Conservation (phyloP, 2,329 filamentous ascomycete genomes). For the Xylariales sp. region DNA sequence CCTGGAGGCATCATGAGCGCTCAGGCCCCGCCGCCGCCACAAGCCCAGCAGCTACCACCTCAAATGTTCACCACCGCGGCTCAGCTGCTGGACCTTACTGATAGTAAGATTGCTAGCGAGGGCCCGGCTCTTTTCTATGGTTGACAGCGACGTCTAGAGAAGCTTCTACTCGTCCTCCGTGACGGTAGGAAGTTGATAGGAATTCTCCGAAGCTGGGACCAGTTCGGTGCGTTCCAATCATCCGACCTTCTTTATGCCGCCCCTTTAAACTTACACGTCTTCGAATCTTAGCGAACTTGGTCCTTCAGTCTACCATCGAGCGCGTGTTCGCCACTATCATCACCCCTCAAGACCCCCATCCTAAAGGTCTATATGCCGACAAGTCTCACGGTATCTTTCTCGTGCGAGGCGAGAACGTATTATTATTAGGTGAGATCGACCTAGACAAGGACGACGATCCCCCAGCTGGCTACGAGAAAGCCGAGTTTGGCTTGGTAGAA, state of each 20-base stretch:
- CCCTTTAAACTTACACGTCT: conserved; percentile 12
- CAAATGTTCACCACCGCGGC: conserved; percentile 99
- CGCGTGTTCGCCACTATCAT: conserved; percentile 73
- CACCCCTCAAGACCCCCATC: conserved; percentile 49
- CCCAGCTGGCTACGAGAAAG: conserved; percentile 73
- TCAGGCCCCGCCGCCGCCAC: conserved; percentile 51
- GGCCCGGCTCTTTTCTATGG: conserved; percentile 24
- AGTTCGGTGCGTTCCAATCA: conserved; percentile 78
- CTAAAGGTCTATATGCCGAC: conserved; percentile 79
- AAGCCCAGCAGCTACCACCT: conserved; percentile 76
- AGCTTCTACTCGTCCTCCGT: conserved; percentile 89
- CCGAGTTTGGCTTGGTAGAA: conserved; percentile 75
- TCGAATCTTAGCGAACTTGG: conserved; percentile 79
- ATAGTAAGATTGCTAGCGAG: conserved; percentile 74
- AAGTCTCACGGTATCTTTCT: conserved; percentile 88
- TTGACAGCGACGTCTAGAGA: conserved; percentile 71
- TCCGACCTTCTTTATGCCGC: neutral
- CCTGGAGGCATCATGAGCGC: conserved; percentile 35
- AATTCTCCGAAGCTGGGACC: conserved; percentile 94
- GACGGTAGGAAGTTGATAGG: conserved; percentile 95
- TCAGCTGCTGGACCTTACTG: conserved; percentile 93
- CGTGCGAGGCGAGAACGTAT: conserved; percentile 95
- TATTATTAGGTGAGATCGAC: conserved; percentile 94
- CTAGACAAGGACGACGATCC: conserved; percentile 94
- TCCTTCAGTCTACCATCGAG: conserved; percentile 92